phyloP scores from a whole-genome alignment of 139 green algal species.

The Tetradesmus obliquus region DNA sequence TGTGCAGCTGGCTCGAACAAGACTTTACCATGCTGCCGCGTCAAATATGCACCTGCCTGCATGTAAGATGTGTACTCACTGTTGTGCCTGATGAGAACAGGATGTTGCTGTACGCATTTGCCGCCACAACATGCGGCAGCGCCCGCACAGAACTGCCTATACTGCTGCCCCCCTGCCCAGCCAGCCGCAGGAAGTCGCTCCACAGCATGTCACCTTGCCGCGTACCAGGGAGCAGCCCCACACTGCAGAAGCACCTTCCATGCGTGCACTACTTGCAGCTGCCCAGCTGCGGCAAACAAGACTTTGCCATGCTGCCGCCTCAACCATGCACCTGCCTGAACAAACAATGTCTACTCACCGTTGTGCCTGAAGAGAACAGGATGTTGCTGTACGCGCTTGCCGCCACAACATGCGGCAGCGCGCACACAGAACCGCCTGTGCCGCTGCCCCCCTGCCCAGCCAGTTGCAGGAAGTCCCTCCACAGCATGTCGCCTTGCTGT shows the following conservation, averaged over 20 bases:
- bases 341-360: neutral
- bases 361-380: constrained; percentile 93
- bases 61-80: neutral
- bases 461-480: constrained; percentile 61
- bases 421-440: neutral
- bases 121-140: constrained; percentile 51
- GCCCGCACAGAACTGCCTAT: neutral
- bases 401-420: constrained; percentile 52
- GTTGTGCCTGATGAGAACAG: constrained; percentile 93
- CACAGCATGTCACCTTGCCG: constrained; percentile 49
- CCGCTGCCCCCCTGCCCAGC: neutral
- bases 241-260: too few species aligned
- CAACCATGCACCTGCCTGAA: too few species aligned
- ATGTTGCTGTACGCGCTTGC: constrained; percentile 74
- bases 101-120: constrained; percentile 74
- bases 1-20: neutral
- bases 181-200: constrained; percentile 65
- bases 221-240: too few species aligned
- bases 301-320: too few species aligned
- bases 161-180: neutral
- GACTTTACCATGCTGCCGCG: too few species aligned
- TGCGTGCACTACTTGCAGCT: too few species aligned
- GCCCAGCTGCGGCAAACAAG: too few species aligned
- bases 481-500: constrained; percentile 47
- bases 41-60: too few species aligned